Conservation (phyloP, 1,284 basidiomycete genomes). For the Apiotrichum mycotoxinovorans region DNA sequence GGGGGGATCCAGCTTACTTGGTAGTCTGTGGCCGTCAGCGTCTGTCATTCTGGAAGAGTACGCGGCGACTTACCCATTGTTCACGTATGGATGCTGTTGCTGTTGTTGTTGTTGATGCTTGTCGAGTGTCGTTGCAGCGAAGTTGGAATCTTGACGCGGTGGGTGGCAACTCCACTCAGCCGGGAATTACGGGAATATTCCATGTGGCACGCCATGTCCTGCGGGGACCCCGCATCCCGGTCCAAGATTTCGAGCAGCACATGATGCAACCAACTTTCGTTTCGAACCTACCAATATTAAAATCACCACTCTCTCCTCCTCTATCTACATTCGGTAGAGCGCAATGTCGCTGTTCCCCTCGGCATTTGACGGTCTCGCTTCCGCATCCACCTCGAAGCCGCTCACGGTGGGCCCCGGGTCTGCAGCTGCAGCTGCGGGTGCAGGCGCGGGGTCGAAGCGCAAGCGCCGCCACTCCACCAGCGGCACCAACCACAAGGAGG, state of each 20-base stretch:
- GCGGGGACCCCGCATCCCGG: slow-evolving; percentile 3
- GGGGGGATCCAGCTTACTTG: slow-evolving; percentile 29
- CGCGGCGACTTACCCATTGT: slow-evolving; percentile 18
- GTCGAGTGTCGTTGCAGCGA: no score
- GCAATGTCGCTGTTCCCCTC: slow-evolving; percentile 45
- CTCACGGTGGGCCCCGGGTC: background rate
- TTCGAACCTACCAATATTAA: no score
- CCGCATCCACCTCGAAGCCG: slow-evolving; percentile 15
- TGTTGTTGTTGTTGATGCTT: background rate
- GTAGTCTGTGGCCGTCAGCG: slow-evolving; percentile 35
- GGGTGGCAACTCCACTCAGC: slow-evolving; percentile 3
- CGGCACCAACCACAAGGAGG: slow-evolving; percentile 47
- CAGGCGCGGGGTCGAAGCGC: slow-evolving; percentile 28
- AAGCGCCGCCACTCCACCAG: slow-evolving; percentile 63
- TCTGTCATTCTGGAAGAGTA: background rate
- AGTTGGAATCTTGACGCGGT: background rate
- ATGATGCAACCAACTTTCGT: no score
- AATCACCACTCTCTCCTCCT: background rate
- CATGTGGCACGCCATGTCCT: slow-evolving; percentile 9
- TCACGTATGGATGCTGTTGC: background rate
- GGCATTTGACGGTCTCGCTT: slow-evolving; percentile 32
- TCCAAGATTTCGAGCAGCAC: slow-evolving; percentile 9
- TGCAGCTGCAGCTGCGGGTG: no score
- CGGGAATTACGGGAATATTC: background rate
- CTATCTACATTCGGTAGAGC: background rate